These are phyloP conservation scores for Bipolaris bicolor DNA, from an alignment of 2,329 filamentous ascomycete species.

Conservation along the genomic window DNA sequence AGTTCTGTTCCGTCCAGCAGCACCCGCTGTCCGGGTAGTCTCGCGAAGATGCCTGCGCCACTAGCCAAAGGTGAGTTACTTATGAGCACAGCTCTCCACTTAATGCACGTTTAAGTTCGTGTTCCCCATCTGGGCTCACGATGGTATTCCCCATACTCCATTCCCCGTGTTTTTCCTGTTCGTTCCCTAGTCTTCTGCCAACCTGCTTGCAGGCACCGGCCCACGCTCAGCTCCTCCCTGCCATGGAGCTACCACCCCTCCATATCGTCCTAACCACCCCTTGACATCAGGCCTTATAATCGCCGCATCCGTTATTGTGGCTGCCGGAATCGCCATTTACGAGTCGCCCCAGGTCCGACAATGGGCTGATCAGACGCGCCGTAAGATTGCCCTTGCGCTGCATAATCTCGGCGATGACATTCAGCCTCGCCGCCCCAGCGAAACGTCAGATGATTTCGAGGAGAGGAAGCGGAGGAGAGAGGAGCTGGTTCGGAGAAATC, in stretches of 20 bases:
- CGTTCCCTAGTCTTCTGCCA: conserved; percentile 24
- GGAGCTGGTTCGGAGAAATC: conserved; percentile 42
- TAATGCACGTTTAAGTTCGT: conserved; percentile 34
- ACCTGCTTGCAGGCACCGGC: conserved; percentile 43
- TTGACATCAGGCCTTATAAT: conserved; percentile 63
- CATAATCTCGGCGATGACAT: conserved; percentile 67
- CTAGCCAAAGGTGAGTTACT: conserved; percentile 49
- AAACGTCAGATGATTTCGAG: conserved; percentile 43
- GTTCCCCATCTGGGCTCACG: conserved; percentile 15
- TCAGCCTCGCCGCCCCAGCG: conserved; percentile 50
- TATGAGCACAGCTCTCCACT: conserved; percentile 24
- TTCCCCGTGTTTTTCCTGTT: neutral
- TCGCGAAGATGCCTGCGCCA: conserved; percentile 46
- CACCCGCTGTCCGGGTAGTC: neutral
- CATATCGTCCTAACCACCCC: conserved; percentile 36
- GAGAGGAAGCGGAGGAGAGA: conserved; percentile 38
- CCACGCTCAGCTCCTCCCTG: conserved; percentile 21
- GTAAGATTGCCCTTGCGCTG: conserved; percentile 65
- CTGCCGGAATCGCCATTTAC: conserved; percentile 67
- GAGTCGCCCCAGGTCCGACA: conserved; percentile 67
- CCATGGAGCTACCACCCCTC: conserved; percentile 14
- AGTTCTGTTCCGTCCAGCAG: neutral
- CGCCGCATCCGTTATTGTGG: conserved; percentile 65
- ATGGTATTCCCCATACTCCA: neutral
- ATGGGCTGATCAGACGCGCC: conserved; percentile 67